phyloP scores from a whole-genome alignment of 192 early-diverging fungal species.

The Pecoramyces ruminantium region DNA sequence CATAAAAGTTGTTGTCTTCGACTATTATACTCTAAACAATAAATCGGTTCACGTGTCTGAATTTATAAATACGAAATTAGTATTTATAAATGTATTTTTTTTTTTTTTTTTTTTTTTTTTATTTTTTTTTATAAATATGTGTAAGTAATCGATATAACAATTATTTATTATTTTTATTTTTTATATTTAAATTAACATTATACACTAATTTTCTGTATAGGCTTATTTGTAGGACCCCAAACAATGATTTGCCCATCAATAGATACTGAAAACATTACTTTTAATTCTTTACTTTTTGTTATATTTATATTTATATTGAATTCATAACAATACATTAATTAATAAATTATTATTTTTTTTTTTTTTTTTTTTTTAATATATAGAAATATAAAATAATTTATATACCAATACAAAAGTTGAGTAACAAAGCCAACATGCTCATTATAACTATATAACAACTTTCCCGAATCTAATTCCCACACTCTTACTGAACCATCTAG shows the following conservation, averaged over 20 bases:
- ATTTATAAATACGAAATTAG: no score
- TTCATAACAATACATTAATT: no score
- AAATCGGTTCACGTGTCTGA: conserved; percentile 32
- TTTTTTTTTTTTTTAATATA: no score
- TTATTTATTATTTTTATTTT: neutral
- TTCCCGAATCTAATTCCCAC: conserved; percentile 36
- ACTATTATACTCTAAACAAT: conserved; percentile 34
- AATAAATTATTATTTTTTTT: no score
- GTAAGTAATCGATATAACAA: no score
- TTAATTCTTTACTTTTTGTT: conserved; percentile 36
- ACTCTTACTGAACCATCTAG: conserved; percentile 24
- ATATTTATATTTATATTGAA: no score
- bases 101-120: no score
- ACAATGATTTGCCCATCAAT: conserved; percentile 34
- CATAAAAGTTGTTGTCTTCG: conserved; percentile 34
- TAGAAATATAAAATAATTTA: neutral
- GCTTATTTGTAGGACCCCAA: conserved; percentile 28
- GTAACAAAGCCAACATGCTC: conserved; percentile 39
- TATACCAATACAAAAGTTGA: conserved; percentile 26
- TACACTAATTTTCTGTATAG: conserved; percentile 32
- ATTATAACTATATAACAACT: conserved; percentile 12
- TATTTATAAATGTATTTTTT: no score
- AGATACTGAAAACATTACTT: conserved; percentile 29
- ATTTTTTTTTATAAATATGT: no score
- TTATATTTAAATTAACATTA: neutral